Conservation (phyloP, 257 asterid species). For the Plantago major region DNA sequence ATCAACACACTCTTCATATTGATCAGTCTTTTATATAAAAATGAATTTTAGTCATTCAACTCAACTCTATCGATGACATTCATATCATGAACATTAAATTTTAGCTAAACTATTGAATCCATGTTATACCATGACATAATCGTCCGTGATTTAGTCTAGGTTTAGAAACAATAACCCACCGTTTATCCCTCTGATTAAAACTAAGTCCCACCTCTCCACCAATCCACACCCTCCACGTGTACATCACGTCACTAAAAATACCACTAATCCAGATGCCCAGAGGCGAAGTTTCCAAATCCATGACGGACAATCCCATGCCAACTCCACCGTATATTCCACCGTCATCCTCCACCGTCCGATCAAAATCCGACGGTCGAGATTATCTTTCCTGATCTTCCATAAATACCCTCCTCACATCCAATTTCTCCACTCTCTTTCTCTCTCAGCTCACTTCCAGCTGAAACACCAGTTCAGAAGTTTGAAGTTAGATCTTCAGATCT, state of each 20-base stretch:
- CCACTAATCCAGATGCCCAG: background rate
- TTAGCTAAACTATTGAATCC: too few species aligned
- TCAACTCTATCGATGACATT: too few species aligned
- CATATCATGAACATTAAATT: too few species aligned
- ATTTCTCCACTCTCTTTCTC: background rate
- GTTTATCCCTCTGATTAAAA: too few species aligned
- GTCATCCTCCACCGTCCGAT: slow-evolving; percentile 19
- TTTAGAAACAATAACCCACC: too few species aligned
- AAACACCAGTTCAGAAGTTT: background rate
- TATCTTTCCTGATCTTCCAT: slow-evolving; percentile 1
- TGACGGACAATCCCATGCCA: background rate
- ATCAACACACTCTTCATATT: too few species aligned
- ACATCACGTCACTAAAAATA: background rate
- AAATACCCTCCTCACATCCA: background rate
- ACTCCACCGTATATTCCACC: slow-evolving; percentile 18
- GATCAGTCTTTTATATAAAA: too few species aligned
- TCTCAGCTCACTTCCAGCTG: background rate
- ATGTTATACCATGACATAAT: too few species aligned
- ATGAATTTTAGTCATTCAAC: too few species aligned
- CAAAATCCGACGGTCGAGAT: slow-evolving; percentile 17
- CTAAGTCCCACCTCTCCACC: background rate
- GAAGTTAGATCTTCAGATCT: too few species aligned
- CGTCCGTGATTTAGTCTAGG: too few species aligned
- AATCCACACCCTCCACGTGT: background rate
- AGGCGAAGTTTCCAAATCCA: slow-evolving; percentile 19